phyloP scores from a whole-genome alignment of 2,329 filamentous ascomycete genomes.

The Gremmenia infestans region DNA sequence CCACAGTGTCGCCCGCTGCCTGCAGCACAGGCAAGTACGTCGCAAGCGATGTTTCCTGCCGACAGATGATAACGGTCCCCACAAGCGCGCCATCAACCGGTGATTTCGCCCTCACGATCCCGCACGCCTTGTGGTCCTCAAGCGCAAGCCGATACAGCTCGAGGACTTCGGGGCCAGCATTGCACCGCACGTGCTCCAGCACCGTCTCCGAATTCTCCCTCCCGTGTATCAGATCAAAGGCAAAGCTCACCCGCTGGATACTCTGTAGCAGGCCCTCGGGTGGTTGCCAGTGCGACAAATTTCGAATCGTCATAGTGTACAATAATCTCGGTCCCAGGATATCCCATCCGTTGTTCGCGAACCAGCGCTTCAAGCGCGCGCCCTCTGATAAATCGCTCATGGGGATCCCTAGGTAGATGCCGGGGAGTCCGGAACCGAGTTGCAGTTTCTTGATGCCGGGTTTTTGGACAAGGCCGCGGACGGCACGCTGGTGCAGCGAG shows the following conservation, averaged over 20 bases:
- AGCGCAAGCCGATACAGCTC: slow-evolving; percentile 64
- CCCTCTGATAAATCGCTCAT: slow-evolving; percentile 50
- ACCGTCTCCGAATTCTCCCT: slow-evolving; percentile 54
- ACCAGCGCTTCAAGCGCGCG: slow-evolving; percentile 61
- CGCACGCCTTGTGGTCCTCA: slow-evolving; percentile 53
- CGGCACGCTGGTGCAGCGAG: slow-evolving; percentile 79
- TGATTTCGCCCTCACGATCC: slow-evolving; percentile 61
- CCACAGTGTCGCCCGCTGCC: slow-evolving; percentile 46
- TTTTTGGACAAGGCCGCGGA: slow-evolving; percentile 71
- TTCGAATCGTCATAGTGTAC: slow-evolving; percentile 58
- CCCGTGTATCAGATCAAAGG: slow-evolving; percentile 64
- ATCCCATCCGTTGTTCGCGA: slow-evolving; percentile 87
- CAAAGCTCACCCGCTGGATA: slow-evolving; percentile 45
- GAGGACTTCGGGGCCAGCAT: slow-evolving; percentile 56
- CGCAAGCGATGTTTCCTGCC: slow-evolving; percentile 51
- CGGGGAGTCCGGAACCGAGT: slow-evolving; percentile 74
- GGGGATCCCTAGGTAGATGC: slow-evolving; percentile 82
- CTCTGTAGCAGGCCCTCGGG: slow-evolving; percentile 57
- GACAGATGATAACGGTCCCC: slow-evolving; percentile 62
- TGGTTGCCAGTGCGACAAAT: slow-evolving; percentile 54
- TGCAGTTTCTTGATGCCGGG: slow-evolving; percentile 74
- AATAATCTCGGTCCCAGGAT: slow-evolving; percentile 57
- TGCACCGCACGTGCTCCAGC: slow-evolving; percentile 60
- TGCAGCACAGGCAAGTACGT: slow-evolving; percentile 57
- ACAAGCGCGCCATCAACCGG: slow-evolving; percentile 56